Evolutionary conservation across 345 rosid genomes (phyloP).

Genomic region (Boechera retrofracta): DNA sequence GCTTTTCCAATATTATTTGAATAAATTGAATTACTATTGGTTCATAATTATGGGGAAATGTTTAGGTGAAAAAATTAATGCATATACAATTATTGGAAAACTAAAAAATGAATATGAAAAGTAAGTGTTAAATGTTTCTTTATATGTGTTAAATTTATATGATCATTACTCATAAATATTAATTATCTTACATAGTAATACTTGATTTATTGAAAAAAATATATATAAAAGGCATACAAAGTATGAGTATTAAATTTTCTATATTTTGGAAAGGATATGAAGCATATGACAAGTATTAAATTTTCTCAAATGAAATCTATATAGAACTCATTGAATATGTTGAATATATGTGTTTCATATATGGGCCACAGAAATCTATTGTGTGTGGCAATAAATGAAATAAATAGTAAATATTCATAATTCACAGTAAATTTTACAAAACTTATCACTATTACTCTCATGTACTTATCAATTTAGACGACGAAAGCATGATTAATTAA

Average conservation of each 20-base stretch:
- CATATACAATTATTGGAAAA: background rate
- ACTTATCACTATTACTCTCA: background rate
- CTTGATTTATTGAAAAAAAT: no score
- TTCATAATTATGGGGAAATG: background rate
- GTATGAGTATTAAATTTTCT: no score
- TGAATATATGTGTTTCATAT: background rate
- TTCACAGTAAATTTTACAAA: background rate
- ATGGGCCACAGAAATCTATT: conserved; percentile 27
- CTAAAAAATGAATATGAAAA: background rate
- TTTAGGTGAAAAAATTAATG: background rate
- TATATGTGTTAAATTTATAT: no score
- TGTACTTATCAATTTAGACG: background rate
- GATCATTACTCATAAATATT: no score
- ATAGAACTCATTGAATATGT: background rate
- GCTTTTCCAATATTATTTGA: background rate
- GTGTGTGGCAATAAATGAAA: background rate
- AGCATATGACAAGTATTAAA: background rate
- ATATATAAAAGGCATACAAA: no score
- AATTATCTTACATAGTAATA: no score
- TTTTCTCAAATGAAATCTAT: background rate
- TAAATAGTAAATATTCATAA: background rate
- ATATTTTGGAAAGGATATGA: background rate
- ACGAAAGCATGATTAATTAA: background rate
- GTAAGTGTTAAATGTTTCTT: no score
- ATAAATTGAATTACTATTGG: background rate